Evolutionary conservation across 495 filamentous ascomycete species (phyloP).

Genomic region (Penicillium manginii): DNA sequence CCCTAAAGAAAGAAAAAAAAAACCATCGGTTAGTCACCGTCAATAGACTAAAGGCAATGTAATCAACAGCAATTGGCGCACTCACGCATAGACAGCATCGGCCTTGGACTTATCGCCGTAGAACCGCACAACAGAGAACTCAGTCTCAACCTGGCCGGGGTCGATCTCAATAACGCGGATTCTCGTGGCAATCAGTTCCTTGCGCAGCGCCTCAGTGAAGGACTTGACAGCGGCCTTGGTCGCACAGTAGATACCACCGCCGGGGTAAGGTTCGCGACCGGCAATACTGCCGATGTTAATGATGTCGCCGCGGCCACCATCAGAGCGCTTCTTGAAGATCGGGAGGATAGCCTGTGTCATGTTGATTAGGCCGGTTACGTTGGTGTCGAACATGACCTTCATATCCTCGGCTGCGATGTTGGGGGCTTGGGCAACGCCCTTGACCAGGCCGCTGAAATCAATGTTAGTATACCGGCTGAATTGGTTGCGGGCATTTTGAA

Average conservation of each 20-base stretch:
- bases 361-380: constrained; percentile 92
- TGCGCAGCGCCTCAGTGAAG: constrained; percentile 87
- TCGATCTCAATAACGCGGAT: constrained; percentile 93
- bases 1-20: constrained; percentile 48
- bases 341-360: constrained; percentile 93
- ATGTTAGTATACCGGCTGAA: constrained; percentile 12
- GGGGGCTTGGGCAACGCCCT: constrained; percentile 84
- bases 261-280: constrained; percentile 85
- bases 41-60: neutral
- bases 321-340: constrained; percentile 77
- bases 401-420: constrained; percentile 84
- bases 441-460: constrained; percentile 72
- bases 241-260: constrained; percentile 95
- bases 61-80: constrained; percentile 19
- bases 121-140: constrained; percentile 94
- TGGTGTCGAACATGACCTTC: constrained; percentile 85
- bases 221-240: constrained; percentile 90
- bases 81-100: constrained; percentile 92
- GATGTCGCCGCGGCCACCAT: constrained; percentile 87
- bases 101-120: constrained; percentile 92
- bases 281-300: constrained; percentile 98
- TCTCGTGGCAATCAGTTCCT: constrained; percentile 83
- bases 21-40: no score
- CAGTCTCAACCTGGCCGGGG: constrained; percentile 96
- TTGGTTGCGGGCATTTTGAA: no score